Evolutionary conservation across 345 rosid genomes (phyloP), one percentile per base, ranked within the genome.

Genomic region (Gynandropsis gynandra): DNA sequence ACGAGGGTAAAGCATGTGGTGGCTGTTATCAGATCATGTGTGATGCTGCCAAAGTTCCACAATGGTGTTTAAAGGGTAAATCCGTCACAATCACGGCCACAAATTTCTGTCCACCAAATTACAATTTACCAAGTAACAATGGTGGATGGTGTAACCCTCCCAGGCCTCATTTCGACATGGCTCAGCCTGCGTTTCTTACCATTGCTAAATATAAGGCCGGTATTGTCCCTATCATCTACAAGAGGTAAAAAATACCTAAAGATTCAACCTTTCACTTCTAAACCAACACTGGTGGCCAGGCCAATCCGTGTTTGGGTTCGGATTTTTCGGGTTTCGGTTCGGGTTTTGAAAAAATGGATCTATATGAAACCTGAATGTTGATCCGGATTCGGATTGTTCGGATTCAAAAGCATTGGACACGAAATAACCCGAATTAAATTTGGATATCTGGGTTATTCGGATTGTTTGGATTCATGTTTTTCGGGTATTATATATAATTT

Each of bases 101-200:
- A 20, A 86, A 86, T 59, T 82, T 78, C 52, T 86, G 95, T 61
- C 95, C 95, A 6, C 95, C 95, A 1, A 82, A 86, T 42, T 75
- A 44, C 16, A 80, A 72, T 12, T 77, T 66, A 20, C 74, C 88
- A 3, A 82, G 32, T 24, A 82, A 86, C 60, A 74, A 86, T 65
- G 86, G 88, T 0, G 92, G 92, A 7, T 86, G 95, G 92, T 82
- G 92, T 53, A 82, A 80, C 36, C 92, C 95, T 36, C 93, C 89
- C 0, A 74, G 75, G 34, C 66, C 80, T 12, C 89, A 79, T 41
- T 86, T 86, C 35, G 92, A 80, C 68, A 80, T 86, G 69, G 59
- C 95, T 47, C 88, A 80, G 63, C 89, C 95, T 35, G 87, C 83
- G 9, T 86, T 80, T 61, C 71, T 73, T 57, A 75, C 81, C 70